Evolutionary conservation across 306 rosid genomes (phyloP).

Genomic region (Pachyrhizus erosus): DNA sequence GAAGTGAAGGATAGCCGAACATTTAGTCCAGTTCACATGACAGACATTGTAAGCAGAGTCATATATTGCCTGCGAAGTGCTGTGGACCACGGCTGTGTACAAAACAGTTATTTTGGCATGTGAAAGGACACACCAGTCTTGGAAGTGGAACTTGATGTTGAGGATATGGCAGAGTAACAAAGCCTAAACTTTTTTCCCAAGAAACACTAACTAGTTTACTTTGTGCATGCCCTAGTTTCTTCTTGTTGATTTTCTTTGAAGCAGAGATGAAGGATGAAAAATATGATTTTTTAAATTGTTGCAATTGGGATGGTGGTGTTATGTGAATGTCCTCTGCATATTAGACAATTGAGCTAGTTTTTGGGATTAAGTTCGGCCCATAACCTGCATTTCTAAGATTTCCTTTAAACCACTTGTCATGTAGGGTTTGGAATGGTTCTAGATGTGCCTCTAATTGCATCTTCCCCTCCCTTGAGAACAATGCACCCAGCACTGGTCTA

Average conservation of each 20-base stretch:
- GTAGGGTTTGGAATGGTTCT: background rate
- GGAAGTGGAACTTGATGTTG: slow-evolving; percentile 85
- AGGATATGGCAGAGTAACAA: slow-evolving; percentile 87
- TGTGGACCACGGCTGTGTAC: slow-evolving; percentile 94
- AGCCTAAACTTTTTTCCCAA: slow-evolving; percentile 48
- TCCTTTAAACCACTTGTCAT: background rate
- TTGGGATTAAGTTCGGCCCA: no score
- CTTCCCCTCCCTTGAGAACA: background rate
- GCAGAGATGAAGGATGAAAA: slow-evolving; percentile 44
- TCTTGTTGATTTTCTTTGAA: slow-evolving; percentile 48
- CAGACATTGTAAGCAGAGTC: slow-evolving; percentile 89
- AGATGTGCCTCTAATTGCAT: background rate
- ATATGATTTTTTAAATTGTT: slow-evolving; percentile 44
- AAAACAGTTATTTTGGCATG: slow-evolving; percentile 81
- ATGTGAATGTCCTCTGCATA: slow-evolving; percentile 25
- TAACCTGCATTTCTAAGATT: no score
- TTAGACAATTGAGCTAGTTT: slow-evolving; percentile 19
- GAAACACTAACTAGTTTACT: slow-evolving; percentile 50
- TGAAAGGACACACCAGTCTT: slow-evolving; percentile 70
- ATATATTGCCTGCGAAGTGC: slow-evolving; percentile 86
- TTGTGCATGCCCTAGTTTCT: slow-evolving; percentile 46
- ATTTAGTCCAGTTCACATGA: slow-evolving; percentile 90
- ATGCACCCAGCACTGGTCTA: background rate
- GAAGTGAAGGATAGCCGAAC: slow-evolving; percentile 89
- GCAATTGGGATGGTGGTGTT: slow-evolving; percentile 37